phyloP scores from a whole-genome alignment of 495 filamentous ascomycete species.

The Arthonia radiata region DNA sequence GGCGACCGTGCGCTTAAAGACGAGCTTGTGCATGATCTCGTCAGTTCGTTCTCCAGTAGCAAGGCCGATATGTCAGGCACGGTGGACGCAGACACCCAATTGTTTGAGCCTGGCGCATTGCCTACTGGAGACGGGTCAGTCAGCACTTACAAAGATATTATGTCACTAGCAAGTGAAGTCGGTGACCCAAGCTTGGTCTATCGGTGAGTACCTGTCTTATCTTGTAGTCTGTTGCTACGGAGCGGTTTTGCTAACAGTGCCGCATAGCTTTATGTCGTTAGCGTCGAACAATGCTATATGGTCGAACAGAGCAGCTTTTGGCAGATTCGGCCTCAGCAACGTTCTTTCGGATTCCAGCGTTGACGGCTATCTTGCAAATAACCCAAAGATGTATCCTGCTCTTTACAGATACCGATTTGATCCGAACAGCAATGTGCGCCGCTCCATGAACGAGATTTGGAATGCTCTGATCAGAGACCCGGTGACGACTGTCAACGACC shows the following conservation, averaged over 20 bases:
- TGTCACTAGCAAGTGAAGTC: slow-evolving; percentile 76
- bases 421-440: slow-evolving; percentile 73
- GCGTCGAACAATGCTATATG: slow-evolving; percentile 86
- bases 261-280: slow-evolving; percentile 92
- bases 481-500: slow-evolving; percentile 37
- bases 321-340: slow-evolving; percentile 71
- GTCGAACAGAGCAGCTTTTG: slow-evolving; percentile 85
- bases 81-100: slow-evolving; percentile 65
- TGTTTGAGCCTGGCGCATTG: slow-evolving; percentile 82
- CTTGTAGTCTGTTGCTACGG: too few relatives aligned
- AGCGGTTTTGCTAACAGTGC: too few relatives aligned
- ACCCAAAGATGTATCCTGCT: slow-evolving; percentile 86
- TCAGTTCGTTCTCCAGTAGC: slow-evolving; percentile 61
- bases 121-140: slow-evolving; percentile 76
- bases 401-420: slow-evolving; percentile 87
- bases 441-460: slow-evolving; percentile 96
- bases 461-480: slow-evolving; percentile 71
- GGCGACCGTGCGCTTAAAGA: slow-evolving; percentile 58
- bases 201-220: too few relatives aligned
- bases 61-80: slow-evolving; percentile 43
- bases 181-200: slow-evolving; percentile 88
- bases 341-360: slow-evolving; percentile 74
- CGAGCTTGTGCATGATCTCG: slow-evolving; percentile 62
- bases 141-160: slow-evolving; percentile 87
- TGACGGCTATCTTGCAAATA: slow-evolving; percentile 39